Conservation (phyloP, 2,329 filamentous ascomycete genomes). For the Phyllosticta citribraziliensis region DNA sequence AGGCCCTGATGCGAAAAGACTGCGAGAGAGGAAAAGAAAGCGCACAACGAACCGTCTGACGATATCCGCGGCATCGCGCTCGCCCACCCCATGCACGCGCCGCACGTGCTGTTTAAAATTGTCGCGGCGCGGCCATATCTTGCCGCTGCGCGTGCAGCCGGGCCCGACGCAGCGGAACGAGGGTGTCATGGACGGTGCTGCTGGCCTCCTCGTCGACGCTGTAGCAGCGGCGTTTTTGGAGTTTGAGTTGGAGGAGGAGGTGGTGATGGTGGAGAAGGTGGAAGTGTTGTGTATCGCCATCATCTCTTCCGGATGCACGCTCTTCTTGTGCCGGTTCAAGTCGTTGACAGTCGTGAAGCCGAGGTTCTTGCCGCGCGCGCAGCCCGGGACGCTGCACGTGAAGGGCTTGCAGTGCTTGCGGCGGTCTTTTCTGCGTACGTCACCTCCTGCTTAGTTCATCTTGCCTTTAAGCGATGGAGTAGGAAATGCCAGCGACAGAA, state of each 20-base stretch:
- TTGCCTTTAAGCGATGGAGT: no score
- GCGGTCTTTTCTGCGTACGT: constrained; percentile 56
- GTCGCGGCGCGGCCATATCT: constrained; percentile 71
- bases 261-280: no score
- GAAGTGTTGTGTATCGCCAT: no score
- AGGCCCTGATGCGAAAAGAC: no score
- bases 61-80: no score
- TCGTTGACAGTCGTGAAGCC: constrained; percentile 78
- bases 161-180: constrained; percentile 50
- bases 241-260: no score
- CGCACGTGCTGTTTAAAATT: constrained; percentile 76
- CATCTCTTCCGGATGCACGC: constrained; percentile 49
- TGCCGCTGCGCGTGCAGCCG: constrained; percentile 50
- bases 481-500: neutral
- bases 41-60: no score
- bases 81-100: no score
- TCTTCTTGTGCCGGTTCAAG: constrained; percentile 66
- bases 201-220: no score
- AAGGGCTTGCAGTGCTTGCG: constrained; percentile 60
- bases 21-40: no score
- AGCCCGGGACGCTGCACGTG: constrained; percentile 50
- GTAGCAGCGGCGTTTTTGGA: no score
- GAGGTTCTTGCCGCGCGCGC: constrained; percentile 39
- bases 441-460: no score
- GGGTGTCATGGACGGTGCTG: constrained; percentile 23